These are phyloP conservation scores for Balansia obtecta DNA, from an alignment of 2,329 filamentous ascomycete species.

Conservation along the genomic window DNA sequence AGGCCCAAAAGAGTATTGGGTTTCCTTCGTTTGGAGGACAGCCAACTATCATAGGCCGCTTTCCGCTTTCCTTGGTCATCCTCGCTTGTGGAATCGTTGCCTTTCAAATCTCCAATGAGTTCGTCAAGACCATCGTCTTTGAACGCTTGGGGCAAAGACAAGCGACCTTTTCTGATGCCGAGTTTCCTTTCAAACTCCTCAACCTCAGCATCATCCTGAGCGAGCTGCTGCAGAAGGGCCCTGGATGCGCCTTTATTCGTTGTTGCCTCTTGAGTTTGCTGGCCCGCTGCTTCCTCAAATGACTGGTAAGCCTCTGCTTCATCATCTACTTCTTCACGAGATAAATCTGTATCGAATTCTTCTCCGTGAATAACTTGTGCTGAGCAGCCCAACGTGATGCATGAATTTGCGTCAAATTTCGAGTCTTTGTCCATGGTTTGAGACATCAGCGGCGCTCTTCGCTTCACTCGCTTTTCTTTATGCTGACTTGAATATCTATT, in stretches of 20 bases:
- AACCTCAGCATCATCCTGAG: slow-evolving; percentile 80
- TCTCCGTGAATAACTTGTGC: not conserved
- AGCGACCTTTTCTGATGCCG: slow-evolving; percentile 65
- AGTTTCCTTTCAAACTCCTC: slow-evolving; percentile 76
- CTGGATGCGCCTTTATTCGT: slow-evolving; percentile 10
- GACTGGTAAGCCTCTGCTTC: not conserved
- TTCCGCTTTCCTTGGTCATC: slow-evolving; percentile 50
- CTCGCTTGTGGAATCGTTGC: slow-evolving; percentile 35
- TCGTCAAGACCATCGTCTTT: slow-evolving; percentile 74
- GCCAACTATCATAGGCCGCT: slow-evolving; percentile 46
- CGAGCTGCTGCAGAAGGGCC: slow-evolving; percentile 41
- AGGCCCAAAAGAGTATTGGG: slow-evolving; percentile 11
- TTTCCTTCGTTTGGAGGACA: slow-evolving; percentile 39
- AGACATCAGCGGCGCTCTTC: not conserved
- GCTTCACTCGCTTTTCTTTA: not conserved
- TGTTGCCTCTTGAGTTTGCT: slow-evolving; percentile 17
- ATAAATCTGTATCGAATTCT: not conserved
- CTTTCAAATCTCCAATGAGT: slow-evolving; percentile 52
- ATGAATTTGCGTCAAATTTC: not conserved
- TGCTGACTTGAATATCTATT: slow-evolving; percentile 14
- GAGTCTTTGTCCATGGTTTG: not conserved
- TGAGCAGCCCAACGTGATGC: not conserved
- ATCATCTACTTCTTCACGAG: slow-evolving; percentile 10
- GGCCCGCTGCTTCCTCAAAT: slow-evolving; percentile 13
- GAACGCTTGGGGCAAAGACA: slow-evolving; percentile 59